phyloP scores from a whole-genome alignment of 768 basidiomycete genomes.

The Jaapia argillacea region DNA sequence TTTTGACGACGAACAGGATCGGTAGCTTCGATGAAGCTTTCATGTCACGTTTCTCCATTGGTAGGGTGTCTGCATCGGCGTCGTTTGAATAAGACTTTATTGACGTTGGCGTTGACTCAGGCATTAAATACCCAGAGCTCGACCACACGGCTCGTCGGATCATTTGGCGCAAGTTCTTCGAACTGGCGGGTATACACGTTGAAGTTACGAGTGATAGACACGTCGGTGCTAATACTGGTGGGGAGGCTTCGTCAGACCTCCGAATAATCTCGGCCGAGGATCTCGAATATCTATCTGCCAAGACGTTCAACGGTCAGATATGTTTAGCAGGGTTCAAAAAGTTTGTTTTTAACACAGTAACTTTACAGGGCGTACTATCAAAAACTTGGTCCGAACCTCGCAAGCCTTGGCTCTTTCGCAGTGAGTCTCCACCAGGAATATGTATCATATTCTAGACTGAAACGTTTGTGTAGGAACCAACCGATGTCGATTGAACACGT shows the following conservation, averaged over 20 bases:
- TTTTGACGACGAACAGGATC: slow-evolving; percentile 29
- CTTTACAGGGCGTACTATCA: slow-evolving; percentile 16
- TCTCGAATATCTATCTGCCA: slow-evolving; percentile 14
- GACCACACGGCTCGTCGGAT: slow-evolving; percentile 11
- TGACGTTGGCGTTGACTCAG: slow-evolving; percentile 2
- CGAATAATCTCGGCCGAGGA: slow-evolving; percentile 5
- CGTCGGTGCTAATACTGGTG: not conserved
- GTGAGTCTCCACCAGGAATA: slow-evolving; percentile 7
- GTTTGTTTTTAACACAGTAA: not conserved
- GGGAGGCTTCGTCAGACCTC: slow-evolving; percentile 3
- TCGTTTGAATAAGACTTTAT: not conserved
- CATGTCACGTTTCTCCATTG: slow-evolving; percentile 26
- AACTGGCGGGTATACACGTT: slow-evolving; percentile 7
- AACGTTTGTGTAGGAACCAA: slow-evolving; percentile 3
- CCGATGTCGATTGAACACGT: slow-evolving; percentile 9
- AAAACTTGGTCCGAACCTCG: slow-evolving; percentile 22
- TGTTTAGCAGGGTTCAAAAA: not conserved
- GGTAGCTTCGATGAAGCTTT: slow-evolving; percentile 60
- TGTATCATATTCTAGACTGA: not conserved
- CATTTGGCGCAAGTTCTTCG: slow-evolving; percentile 18
- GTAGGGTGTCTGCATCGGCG: slow-evolving; percentile 1
- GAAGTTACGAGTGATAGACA: not conserved
- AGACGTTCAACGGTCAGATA: slow-evolving; percentile 17
- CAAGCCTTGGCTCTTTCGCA: slow-evolving; percentile 17
- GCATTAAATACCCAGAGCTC: slow-evolving; percentile 18